Base-by-base conservation (phyloP, 345 rosid species). In the Erysimum cheiranthoides region DNA sequence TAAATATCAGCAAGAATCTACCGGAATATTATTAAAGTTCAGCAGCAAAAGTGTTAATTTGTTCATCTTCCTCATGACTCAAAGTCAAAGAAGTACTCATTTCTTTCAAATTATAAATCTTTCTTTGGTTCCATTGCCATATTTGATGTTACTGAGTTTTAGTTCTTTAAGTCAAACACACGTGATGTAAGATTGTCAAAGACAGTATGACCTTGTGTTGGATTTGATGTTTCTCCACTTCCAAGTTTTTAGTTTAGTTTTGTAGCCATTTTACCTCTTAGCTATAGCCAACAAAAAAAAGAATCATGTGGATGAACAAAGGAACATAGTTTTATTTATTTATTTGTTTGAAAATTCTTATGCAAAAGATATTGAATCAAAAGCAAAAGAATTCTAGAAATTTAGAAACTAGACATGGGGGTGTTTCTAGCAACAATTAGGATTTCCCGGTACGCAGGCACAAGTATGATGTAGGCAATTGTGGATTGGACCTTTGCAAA, bases 401-500 rank as follows among this genome's bases (percentile, higher is more conserved):
- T 8, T 17, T 3, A 47, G 2, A 47, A 1, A 47, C 27, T 0
- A 21, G 2, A 5, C 12, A 13, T 56, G 32, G n/a, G 7, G 40
- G 18, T 38, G 61, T 39, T 50, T 73, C 62, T 73, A 63, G 70
- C 63, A 64, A 64, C 71, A 73, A 21, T 53, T 0, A 64, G 71
- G 71, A 46, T 73, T 73, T 65, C 71, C 78, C 0, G 64, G 47
- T 17, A 73, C 57, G 57, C 77, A 73, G 1, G 4, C 18, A 73
- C 77, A 73, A 64, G 71, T 73, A 34, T 73, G 36, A 54, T 0
- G 21, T 0, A 0, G 1, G 49, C 77, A 73, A 27, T 17, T 64
- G 77, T 30, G 77, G 27, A 73, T 42, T 39, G 45, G 70, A 32
- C 77, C 77, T 73, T 53, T 52, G 63, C 70, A 73, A 30, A 4